phyloP scores from a whole-genome alignment of 257 asterid genomes.

The Solanum okadae region DNA sequence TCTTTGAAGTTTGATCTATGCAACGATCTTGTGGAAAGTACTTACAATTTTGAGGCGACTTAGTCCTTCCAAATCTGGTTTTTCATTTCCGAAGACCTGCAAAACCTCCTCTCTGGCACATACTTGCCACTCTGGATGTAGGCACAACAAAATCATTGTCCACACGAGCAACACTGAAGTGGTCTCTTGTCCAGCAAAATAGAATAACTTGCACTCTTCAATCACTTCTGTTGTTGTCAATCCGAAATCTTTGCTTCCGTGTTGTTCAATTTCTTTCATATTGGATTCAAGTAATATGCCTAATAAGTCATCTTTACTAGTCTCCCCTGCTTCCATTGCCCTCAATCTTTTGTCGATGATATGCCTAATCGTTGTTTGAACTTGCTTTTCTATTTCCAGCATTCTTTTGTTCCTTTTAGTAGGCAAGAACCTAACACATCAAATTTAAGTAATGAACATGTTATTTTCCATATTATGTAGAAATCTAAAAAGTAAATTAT shows the following conservation, averaged over 20 bases:
- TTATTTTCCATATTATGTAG: background rate
- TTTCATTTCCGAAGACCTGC: conserved; percentile 17
- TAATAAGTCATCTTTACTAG: background rate
- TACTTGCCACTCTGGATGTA: conserved; percentile 24
- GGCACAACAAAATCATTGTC: conserved; percentile 34
- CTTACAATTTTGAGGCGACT: conserved; percentile 25
- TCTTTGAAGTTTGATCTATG: too few species aligned
- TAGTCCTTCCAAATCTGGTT: conserved; percentile 15
- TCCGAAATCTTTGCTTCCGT: background rate
- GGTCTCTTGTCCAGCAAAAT: conserved; percentile 53
- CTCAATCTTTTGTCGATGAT: conserved; percentile 24
- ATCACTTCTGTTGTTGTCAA: conserved; percentile 11
- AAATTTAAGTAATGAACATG: background rate
- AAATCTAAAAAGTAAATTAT: background rate
- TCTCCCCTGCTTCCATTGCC: conserved; percentile 14
- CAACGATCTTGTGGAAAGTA: background rate
- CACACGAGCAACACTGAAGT: conserved; percentile 42
- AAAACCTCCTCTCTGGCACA: too few species aligned
- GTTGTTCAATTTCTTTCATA: conserved; percentile 3
- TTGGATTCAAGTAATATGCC: conserved; percentile 13
- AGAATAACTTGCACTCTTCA: conserved; percentile 45
- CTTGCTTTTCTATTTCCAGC: background rate
- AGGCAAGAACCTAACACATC: conserved; percentile 20
- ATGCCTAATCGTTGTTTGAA: conserved; percentile 7
- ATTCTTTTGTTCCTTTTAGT: conserved; percentile 27